Base-by-base conservation (phyloP, 2,329 filamentous ascomycete species). In the Aureobasidium zeae region DNA sequence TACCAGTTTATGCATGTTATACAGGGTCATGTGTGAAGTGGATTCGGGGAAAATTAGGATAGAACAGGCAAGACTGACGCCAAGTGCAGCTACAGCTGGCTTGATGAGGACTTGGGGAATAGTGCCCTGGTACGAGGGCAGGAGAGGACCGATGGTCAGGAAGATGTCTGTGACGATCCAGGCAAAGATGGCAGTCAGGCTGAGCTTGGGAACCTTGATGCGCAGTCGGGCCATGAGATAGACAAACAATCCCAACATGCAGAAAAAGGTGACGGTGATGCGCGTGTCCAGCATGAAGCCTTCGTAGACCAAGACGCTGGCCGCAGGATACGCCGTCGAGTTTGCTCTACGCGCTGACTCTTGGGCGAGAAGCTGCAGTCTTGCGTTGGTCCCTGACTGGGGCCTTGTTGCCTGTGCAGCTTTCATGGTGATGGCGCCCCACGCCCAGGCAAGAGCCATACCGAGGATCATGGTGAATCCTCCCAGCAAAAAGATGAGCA, bases 231-330 rank as follows among this genome's bases (percentile, higher is more conserved):
- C 47, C 37, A 49, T 37, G 24, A 49, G 19, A 21, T 49, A 49
- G 17, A 49, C 13, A 13, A 49, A 48, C 19, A 49, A 21, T 5
- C 45, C 16, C 15, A 49, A 5, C 47, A 49, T 49, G 44, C 44
- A 44, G 30, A 49, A 49, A 24, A 34, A 48, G 9, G 47, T 49
- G 20, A 47, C 32, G 10, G 45, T 43, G 11, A 47, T 26, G 7
- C 45, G 33, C 1, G 24, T 47, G 19, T 47, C 45, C 3, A 47
- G 45, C 37, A 47, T 36, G 12, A 47, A 44, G 6, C 45, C 45
- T 2, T 47, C 24, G 16, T 36, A 47, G 6, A 47, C 20, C 11
- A 47, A n/a, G 7, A 46, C 35, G 9, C 22, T 35, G 1, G 32
- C 30, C n/a, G 38, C 16, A 4, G 37, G 20, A 8, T 34, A 35